Base-by-base conservation (phyloP, 2,329 filamentous ascomycete genomes). In the Cryphonectria naterciae region DNA sequence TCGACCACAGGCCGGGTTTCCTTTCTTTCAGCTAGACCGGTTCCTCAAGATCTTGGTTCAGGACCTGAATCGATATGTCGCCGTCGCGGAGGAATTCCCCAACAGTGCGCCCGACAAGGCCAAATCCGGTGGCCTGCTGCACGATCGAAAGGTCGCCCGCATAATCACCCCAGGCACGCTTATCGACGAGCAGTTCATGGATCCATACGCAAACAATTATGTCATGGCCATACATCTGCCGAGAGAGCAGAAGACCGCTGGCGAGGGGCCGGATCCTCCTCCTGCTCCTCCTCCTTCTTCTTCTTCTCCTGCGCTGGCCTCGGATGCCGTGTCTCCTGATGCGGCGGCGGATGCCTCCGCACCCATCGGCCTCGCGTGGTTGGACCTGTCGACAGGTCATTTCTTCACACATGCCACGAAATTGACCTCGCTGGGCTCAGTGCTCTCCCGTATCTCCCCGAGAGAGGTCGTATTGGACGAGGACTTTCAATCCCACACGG, bases 121-220 rank as follows among this genome's bases (percentile, higher is more conserved):
- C 74, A 95, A 91, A 78, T 87, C 89, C 28, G 93, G 93, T 19
- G 94, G 93, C 4, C 83, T 95, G 74, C 85, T 95, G 84, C 97
- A 96, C 79, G 92, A 97, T 78, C 91, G 96, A 37, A 90, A 86
- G 75, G 94, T 99, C 19, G 89, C 93, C 25, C 91, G 96, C 70
- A 91, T 99, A 75, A 90, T 99, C 77, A 98, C 96, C 0, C 94
- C 96, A 1, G 96, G 96, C 28, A 99, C 96, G 1, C 85, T 99
- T 68, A 97, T 99, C 75, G 96, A 99, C 80, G 96, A 99, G 81
- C 95, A 94, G 76, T 99, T 98, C 80, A 94, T 99, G 85, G 93
- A 98, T 78, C 93, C 94, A 1, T 95, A 93, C 78, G 90, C 93
- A 76, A 98, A 96, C 81, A 98, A 98, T 79, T 99, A 95, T 79